phyloP scores from a whole-genome alignment of 129 eudicot species.

The Lonicera japonica region DNA sequence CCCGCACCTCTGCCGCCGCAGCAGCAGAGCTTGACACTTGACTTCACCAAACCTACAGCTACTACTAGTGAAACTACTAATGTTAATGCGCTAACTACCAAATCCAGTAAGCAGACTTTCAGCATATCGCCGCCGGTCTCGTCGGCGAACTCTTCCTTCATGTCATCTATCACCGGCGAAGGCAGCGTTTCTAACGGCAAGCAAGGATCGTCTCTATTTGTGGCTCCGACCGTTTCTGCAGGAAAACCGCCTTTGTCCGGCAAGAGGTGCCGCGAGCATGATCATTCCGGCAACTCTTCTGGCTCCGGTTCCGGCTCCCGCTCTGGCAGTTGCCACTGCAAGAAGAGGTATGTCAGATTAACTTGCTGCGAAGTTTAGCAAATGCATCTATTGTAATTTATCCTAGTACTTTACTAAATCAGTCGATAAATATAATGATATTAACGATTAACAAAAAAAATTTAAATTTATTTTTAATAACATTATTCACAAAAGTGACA shows the following conservation, averaged over 20 bases:
- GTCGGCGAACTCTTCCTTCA: conserved; percentile 51
- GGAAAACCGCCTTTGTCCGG: conserved; percentile 59
- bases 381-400: too few species aligned
- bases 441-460: too few species aligned
- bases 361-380: conserved; percentile 10
- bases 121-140: conserved; percentile 33
- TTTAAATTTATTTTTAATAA: too few species aligned
- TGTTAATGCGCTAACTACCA: neutral
- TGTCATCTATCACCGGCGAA: conserved; percentile 46
- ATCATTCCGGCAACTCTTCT: conserved; percentile 25
- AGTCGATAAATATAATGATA: too few species aligned
- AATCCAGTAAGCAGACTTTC: conserved; percentile 8
- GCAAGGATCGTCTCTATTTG: conserved; percentile 20
- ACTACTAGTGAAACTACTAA: neutral
- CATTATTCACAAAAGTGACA: too few species aligned
- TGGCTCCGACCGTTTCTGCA: conserved; percentile 41
- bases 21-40: neutral
- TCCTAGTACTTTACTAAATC: too few species aligned
- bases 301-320: conserved; percentile 13
- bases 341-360: conserved; percentile 40
- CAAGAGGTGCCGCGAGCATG: conserved; percentile 42
- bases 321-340: conserved; percentile 37
- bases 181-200: conserved; percentile 71
- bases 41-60: neutral
- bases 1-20: neutral